Percentiles rank a stretch among this genome's conserved stretches.
These are phyloP conservation scores for Coffea canephora DNA, from an alignment of 257 asterid genomes.

Conservation along the genomic window DNA sequence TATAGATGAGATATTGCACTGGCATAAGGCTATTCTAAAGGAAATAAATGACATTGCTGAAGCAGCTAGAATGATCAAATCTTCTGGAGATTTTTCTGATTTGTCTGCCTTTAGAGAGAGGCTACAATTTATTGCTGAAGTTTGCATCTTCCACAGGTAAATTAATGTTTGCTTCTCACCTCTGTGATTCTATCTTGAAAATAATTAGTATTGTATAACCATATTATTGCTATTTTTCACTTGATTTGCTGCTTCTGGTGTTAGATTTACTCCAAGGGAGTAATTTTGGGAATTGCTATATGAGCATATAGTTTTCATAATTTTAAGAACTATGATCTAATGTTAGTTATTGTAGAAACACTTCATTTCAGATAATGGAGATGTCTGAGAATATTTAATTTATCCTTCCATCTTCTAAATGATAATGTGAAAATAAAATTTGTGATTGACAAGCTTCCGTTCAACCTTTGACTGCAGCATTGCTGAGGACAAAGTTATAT, in stretches of 20 bases:
- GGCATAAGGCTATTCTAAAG: slow-evolving; percentile 90
- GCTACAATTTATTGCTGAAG: slow-evolving; percentile 97
- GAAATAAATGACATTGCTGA: slow-evolving; percentile 86
- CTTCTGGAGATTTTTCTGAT: slow-evolving; percentile 84
- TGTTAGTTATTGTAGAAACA: neutral
- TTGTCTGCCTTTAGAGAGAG: slow-evolving; percentile 67
- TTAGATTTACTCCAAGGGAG: neutral
- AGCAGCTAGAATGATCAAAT: slow-evolving; percentile 75
- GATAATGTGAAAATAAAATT: neutral
- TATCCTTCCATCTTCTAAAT: neutral
- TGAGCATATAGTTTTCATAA: neutral
- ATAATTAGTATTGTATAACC: neutral
- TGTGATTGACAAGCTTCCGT: neutral
- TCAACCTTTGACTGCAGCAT: slow-evolving; percentile 59
- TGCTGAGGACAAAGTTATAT: slow-evolving; percentile 97
- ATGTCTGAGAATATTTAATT: neutral
- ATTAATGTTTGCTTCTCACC: neutral
- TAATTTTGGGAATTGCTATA: neutral
- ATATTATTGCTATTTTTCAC: neutral
- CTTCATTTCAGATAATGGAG: neutral
- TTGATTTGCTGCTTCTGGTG: neutral
- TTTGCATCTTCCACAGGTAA: slow-evolving; percentile 95
- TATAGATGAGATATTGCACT: slow-evolving; percentile 82
- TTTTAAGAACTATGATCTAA: neutral
- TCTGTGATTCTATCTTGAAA: neutral